Evolutionary conservation across 129 eudicot genomes (phyloP), one percentile per base, ranked within the genome.

Genomic region (Silybum marianum): DNA sequence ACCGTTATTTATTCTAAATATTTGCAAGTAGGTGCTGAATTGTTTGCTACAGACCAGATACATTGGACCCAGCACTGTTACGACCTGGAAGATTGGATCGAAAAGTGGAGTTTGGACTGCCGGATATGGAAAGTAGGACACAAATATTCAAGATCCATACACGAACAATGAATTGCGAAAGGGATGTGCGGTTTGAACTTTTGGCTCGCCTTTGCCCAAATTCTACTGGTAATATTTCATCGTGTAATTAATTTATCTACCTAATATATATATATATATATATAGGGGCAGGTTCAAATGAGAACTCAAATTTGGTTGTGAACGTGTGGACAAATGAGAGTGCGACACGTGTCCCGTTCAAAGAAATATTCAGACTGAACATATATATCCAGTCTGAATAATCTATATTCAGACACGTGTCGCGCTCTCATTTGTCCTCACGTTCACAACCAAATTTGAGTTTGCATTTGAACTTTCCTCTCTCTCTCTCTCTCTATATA

Each of bases 181-280:
- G 99, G 71, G 99, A 96, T 84, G 79, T 96, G 14, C 92, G 99
- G 3, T 96, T 93, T 84, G 99, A 96, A 80, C 99, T 96, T 76
- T 84, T 96, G 75, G 97, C 99, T 42, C 97, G 98, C 28, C 98
- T 96, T 60, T 96, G 99, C 90, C 99, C 99, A 18, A 96, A 96
- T 83, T 91, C 99, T 48, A 96, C 99, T 23, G 99, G 99, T 96
- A 87, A 58, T 8, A n/a, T 58, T 58, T 18, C 66, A n/a, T 6
- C 66, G 6, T n/a, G n/a, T 21, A 38, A 38, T 38, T 6, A 38
- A 7, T 38, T 6, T 6, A 38, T 1, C 9, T 38, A 38, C 42
- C 1, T n/a, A n/a, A 36, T 7, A 36, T 36, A 7, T 21, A 18
- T 54, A n/a, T 1, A 48, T 51, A 16, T 46, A 2, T 18, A 46